Base-by-base conservation (phyloP, 768 basidiomycete genomes). In the Leccinum broughii region DNA sequence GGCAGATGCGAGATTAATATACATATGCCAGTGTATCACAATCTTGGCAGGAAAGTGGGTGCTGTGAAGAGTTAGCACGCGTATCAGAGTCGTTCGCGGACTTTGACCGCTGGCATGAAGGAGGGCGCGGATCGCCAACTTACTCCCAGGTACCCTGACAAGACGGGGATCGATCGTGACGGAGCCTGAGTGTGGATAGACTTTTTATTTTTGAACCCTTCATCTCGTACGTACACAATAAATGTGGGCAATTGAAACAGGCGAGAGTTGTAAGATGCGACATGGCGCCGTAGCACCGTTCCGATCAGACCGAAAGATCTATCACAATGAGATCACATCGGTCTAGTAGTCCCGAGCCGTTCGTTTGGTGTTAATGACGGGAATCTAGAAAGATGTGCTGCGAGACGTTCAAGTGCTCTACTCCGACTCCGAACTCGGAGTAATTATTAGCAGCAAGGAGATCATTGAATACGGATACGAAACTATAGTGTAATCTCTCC, bases 101-200 rank as follows among this genome's bases (percentile, higher is more conserved):
- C 57, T 56, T 59, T 51, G 15, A 14, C 9, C n/a, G 37, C 44
- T 55, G 32, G 15, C 6, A 41, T 24, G 30, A 53, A 51, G 30
- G 52, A 46, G 50, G 22, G 44, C 63, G 62, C 57, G 65, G 65
- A 64, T 66, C 66, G 62, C 55, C 62, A 60, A 64, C 54, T 56
- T 54, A 49, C 35, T 41, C 44, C 15, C 37, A n/a, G 51, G 41
- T 7, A n/a, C 3, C 54, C 55, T 63, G 57, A 44, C 15, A 39
- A 37, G 10, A 11, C 6, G 41, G 61, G 24, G 17, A 48, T 35
- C 48, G 32, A 56, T 62, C 61, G 55, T 50, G 51, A 20, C n/a
- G 44, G 10, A 44, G n/a, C n/a, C 37, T 3, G 6, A 48, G 53
- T 46, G 24, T 30, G 64, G 13, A 32, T 55, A 26, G 24, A 62